These are phyloP conservation scores for Arthrinium phaeospermum DNA, from an alignment of 2,329 filamentous ascomycete species.

Conservation along the genomic window DNA sequence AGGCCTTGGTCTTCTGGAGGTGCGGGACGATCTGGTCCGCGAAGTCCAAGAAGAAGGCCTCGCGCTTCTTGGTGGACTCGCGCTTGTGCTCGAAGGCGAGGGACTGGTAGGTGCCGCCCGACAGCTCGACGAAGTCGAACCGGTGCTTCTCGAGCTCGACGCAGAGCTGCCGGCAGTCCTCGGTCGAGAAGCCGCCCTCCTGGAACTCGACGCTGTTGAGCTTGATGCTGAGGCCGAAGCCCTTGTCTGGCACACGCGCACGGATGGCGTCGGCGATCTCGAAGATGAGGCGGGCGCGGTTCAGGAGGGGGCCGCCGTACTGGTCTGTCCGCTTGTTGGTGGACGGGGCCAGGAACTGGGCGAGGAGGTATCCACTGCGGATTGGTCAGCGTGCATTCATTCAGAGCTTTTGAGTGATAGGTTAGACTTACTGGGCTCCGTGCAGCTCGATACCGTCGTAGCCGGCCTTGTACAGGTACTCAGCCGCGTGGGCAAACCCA, in stretches of 20 bases:
- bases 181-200: slow-evolving; percentile 35
- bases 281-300: slow-evolving; percentile 55
- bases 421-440: slow-evolving; percentile 51
- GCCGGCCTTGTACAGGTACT: slow-evolving; percentile 32
- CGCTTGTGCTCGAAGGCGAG: slow-evolving; percentile 45
- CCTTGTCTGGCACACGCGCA: slow-evolving; percentile 39
- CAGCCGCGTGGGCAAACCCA: slow-evolving; percentile 58
- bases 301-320: slow-evolving; percentile 59
- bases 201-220: slow-evolving; percentile 65
- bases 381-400: background rate
- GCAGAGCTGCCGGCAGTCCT: slow-evolving; percentile 46
- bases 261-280: slow-evolving; percentile 55
- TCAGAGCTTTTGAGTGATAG: too few species aligned
- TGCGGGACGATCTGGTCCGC: slow-evolving; percentile 56
- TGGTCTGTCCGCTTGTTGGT: slow-evolving; percentile 60
- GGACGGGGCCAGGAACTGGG: slow-evolving; percentile 58
- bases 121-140: slow-evolving; percentile 73
- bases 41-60: slow-evolving; percentile 74
- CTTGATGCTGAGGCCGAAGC: slow-evolving; percentile 60
- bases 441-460: slow-evolving; percentile 52
- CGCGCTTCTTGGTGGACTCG: slow-evolving; percentile 57
- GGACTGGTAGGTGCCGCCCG: slow-evolving; percentile 65
- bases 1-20: slow-evolving; percentile 58
- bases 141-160: slow-evolving; percentile 60
- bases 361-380: slow-evolving; percentile 58